A percentile compares a stretch with the other conserved stretches of the same genome.
Evolutionary conservation across 371 early-diverging fungal genomes (phyloP).

Genomic region (Basidiobolus meristosporus): DNA sequence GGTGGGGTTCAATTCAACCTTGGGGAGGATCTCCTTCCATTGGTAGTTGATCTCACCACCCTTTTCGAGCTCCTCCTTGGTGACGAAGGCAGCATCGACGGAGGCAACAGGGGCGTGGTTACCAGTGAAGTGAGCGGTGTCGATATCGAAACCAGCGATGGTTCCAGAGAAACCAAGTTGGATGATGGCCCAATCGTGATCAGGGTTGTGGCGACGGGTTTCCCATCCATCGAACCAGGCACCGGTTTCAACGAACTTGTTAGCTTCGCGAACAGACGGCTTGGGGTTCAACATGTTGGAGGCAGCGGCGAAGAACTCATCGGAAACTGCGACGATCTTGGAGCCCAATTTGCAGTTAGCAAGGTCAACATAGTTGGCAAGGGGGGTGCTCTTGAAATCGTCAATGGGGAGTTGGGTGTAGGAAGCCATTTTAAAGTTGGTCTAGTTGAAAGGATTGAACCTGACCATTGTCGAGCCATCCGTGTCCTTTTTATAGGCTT

Average conservation of each 20-base stretch:
- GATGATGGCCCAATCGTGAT: conserved; percentile 58
- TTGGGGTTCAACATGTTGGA: conserved; percentile 57
- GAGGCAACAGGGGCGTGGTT: too few relatives aligned
- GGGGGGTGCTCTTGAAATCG: too few relatives aligned
- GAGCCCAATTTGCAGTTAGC: too few relatives aligned
- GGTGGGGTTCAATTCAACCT: conserved; percentile 28
- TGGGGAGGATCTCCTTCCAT: conserved; percentile 56
- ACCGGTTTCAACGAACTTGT: conserved; percentile 29
- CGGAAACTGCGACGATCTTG: conserved; percentile 50
- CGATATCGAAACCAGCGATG: too few relatives aligned
- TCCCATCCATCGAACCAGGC: conserved; percentile 81
- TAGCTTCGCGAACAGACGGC: too few relatives aligned
- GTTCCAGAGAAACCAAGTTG: conserved; percentile 66
- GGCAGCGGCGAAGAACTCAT: conserved; percentile 72
- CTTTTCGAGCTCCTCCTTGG: conserved; percentile 13
- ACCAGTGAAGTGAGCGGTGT: too few relatives aligned
- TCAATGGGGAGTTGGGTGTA: too few relatives aligned
- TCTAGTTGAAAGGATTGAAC: too few relatives aligned
- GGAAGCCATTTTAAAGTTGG: too few relatives aligned
- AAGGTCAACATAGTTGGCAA: too few relatives aligned
- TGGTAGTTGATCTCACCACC: conserved; percentile 13
- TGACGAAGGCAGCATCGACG: conserved; percentile 38
- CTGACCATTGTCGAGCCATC: too few relatives aligned
- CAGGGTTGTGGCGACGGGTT: conserved; percentile 59
- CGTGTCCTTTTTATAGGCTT: too few relatives aligned